Conservation (phyloP, 306 rosid genomes). For the Cicer judaicum region DNA sequence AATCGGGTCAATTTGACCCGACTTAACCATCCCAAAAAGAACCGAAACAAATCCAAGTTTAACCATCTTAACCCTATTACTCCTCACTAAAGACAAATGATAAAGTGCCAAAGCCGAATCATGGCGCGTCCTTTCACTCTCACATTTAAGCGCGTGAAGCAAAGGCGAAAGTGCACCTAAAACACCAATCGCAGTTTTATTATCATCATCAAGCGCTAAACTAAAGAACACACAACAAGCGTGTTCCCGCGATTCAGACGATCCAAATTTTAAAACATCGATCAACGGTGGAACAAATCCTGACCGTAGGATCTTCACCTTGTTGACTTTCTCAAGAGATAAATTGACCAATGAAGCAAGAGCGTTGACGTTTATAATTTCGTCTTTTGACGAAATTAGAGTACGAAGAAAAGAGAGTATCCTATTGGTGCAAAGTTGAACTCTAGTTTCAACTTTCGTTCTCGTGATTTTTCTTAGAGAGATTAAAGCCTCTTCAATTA, state of each 20-base stretch:
- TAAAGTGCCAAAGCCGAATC: constrained; percentile 85
- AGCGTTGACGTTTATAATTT: constrained; percentile 66
- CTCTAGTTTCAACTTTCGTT: constrained; percentile 62
- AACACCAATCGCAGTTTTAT: constrained; percentile 84
- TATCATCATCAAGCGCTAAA: constrained; percentile 71
- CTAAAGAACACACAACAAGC: constrained; percentile 85
- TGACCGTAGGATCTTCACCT: constrained; percentile 85
- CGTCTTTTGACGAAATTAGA: constrained; percentile 56
- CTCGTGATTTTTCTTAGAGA: constrained; percentile 66
- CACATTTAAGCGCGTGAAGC: constrained; percentile 63
- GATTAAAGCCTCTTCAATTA: constrained; percentile 64
- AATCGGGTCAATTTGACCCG: constrained; percentile 61
- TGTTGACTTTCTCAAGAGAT: constrained; percentile 68
- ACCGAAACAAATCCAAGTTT: constrained; percentile 69
- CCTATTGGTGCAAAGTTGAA: constrained; percentile 56
- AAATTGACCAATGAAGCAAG: constrained; percentile 82
- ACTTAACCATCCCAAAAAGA: constrained; percentile 60
- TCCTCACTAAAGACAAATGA: constrained; percentile 74
- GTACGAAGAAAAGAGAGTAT: constrained; percentile 61
- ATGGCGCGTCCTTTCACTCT: constrained; percentile 75
- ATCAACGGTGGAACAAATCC: constrained; percentile 84
- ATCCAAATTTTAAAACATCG: constrained; percentile 66
- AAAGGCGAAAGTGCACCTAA: constrained; percentile 80
- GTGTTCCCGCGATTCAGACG: constrained; percentile 81
- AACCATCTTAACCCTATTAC: constrained; percentile 76